Base-by-base conservation (phyloP, 1,284 basidiomycete species). In the Leccinum pachyderme region DNA sequence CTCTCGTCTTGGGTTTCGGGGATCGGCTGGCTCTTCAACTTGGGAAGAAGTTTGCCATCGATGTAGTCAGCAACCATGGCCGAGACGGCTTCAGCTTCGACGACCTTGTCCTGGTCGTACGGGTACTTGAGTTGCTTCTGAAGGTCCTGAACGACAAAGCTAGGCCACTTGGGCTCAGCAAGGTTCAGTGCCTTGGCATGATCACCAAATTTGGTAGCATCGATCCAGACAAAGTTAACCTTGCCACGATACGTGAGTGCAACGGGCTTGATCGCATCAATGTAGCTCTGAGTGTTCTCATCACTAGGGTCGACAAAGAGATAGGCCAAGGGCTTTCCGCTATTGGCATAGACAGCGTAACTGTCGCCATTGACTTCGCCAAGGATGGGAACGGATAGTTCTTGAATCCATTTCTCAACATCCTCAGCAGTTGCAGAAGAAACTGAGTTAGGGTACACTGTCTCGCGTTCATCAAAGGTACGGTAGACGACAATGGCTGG, bases 191-290 rank as follows among this genome's bases (percentile, higher is more conserved):
- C 89, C 76, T 95, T 95, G 66, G 90, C 97, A 78, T 99, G 97
- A 68, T 98, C 94, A 67, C 83, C 86, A 68, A 95, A 99, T 75
- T 94, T 95, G 77, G 89, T 77, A 24, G 92, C 95, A 73, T 99
- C 97, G 66, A 99, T 99, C 89, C 89, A 97, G 62, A 99, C 96
- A 75, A 99, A 96, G 87, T 97, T 98, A 71, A 98, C 67, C 76
- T 92, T 89, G 68, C 86, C 84, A 75, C 92, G 94, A 81, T 84
- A 82, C 69, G 86, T 83, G 58, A 85, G 79, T 28, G 96, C 95
- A 54, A 96, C 71, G 2, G 91, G 84, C 65, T 80, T 83, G 64
- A 98, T 73, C 53, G 80, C 75, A 45, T 87, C 84, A 61, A 96
- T 79, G 54, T 89, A 74, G 46, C 78, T 77, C 25, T 90, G 81